Evolutionary conservation across 371 early-diverging fungal species (phyloP), one percentile per base, ranked within the genome.

Genomic region (Mucor racemosus): DNA sequence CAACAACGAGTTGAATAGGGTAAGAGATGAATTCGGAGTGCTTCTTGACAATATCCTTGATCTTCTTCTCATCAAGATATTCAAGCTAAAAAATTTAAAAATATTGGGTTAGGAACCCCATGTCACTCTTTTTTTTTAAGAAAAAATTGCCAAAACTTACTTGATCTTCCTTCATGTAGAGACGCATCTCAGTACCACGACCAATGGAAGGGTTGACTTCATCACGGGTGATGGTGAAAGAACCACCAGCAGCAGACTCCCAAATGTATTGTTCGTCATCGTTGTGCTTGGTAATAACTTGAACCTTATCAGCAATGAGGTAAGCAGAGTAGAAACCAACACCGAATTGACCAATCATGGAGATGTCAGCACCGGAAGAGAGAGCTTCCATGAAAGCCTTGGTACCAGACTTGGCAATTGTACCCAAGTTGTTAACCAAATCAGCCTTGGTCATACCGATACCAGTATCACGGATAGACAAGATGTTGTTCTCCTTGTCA

Each of bases 271-370:
- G 91, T 62, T 82, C 80, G 59, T 79, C 84, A 65, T 85, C 88
- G 60, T 90, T 89, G 72, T 91, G 82, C 83, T 94, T 95, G 69
- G 90, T 88, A 62, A 93, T 87, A 40, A 96, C 92, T 42, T 90
- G 88, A 39, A 96, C 95, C 71, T 85, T 82, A 71, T 94, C 94
- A 40, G 95, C 93, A 54, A 95, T 92, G 38, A 94, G 77, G 77
- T 88, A 92, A 64, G 89, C 86, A 69, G 82, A 92, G 85, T 96
- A 96, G 84, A 95, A 95, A 65, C 95, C 95, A 48, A 96, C 92
- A 86, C 97, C 97, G 76, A 97, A 97, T 81, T 95, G 95, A 71
- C 96, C 97, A 82, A 95, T 95, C 79, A 94, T 77, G 74, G 83
- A 82, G 35, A 82, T 82, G 64, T 82, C 77, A 57, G 83, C 83